phyloP scores from a whole-genome alignment of 2,329 filamentous ascomycete species.

The Geosmithia flava region DNA sequence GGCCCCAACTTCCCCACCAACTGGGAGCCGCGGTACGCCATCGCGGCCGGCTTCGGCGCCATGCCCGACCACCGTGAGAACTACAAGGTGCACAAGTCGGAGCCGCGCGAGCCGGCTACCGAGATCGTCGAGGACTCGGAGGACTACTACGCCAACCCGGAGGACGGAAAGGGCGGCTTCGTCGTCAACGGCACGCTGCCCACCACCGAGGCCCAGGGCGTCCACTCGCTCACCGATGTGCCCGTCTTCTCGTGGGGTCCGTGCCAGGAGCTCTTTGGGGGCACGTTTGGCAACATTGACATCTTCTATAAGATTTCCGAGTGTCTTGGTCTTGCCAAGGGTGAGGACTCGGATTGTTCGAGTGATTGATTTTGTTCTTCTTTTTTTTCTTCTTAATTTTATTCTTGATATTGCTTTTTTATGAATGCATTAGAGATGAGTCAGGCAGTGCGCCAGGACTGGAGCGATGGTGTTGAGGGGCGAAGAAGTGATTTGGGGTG shows the following conservation, averaged over 20 bases:
- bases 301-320: constrained; percentile 64
- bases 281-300: constrained; percentile 59
- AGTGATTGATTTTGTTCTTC: not conserved
- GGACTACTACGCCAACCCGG: constrained; percentile 56
- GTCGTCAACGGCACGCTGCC: constrained; percentile 66
- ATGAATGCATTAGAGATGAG: too few species aligned
- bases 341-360: constrained; percentile 7
- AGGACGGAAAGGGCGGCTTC: constrained; percentile 55
- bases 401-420: not conserved
- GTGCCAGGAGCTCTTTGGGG: constrained; percentile 65
- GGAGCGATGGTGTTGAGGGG: not conserved
- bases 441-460: not conserved
- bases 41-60: constrained; percentile 60
- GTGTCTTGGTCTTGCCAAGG: constrained; percentile 44
- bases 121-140: constrained; percentile 37
- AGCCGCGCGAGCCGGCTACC: constrained; percentile 46
- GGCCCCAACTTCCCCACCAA: constrained; percentile 68
- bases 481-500: too few species aligned
- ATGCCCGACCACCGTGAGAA: constrained; percentile 67
- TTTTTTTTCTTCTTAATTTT: not conserved
- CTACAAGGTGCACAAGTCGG: constrained; percentile 57
- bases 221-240: constrained; percentile 68
- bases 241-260: constrained; percentile 69
- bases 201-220: constrained; percentile 50
- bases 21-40: constrained; percentile 76